Evolutionary conservation across 2,329 filamentous ascomycete genomes (phyloP).

Genomic region (Colletotrichum trifolii): DNA sequence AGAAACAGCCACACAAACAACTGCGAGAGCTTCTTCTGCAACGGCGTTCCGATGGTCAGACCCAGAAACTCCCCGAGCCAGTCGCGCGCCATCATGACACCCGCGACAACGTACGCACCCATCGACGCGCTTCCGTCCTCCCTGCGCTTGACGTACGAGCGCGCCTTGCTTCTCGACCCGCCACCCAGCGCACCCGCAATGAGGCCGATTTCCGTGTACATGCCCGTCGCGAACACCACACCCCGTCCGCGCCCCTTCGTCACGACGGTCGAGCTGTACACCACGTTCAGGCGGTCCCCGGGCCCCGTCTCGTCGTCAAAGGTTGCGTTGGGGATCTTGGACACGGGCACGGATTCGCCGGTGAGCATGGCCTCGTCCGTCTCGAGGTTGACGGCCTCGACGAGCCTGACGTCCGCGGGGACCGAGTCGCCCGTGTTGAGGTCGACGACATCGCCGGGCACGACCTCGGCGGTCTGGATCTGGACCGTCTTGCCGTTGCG

Average conservation of each 20-base stretch:
- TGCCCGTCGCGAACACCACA: constrained; percentile 69
- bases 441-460: constrained; percentile 69
- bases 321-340: constrained; percentile 60
- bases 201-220: constrained; percentile 71
- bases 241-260: constrained; percentile 71
- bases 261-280: constrained; percentile 71
- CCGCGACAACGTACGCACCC: constrained; percentile 61
- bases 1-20: constrained; percentile 74
- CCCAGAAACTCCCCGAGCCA: constrained; percentile 73
- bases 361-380: constrained; percentile 73
- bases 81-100: constrained; percentile 63
- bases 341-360: constrained; percentile 70
- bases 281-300: constrained; percentile 72
- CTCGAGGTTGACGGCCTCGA: constrained; percentile 58
- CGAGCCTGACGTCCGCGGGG: constrained; percentile 54
- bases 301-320: constrained; percentile 65
- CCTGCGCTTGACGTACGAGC: constrained; percentile 62
- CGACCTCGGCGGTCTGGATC: constrained; percentile 64
- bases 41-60: constrained; percentile 75
- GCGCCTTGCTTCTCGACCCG: constrained; percentile 55
- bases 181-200: constrained; percentile 58
- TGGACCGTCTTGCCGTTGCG: constrained; percentile 61
- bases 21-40: constrained; percentile 75
- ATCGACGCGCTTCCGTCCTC: constrained; percentile 63
- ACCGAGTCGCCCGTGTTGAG: constrained; percentile 60